Base-by-base conservation (phyloP, 1,284 basidiomycete species). In the Boletellus deceptivus region DNA sequence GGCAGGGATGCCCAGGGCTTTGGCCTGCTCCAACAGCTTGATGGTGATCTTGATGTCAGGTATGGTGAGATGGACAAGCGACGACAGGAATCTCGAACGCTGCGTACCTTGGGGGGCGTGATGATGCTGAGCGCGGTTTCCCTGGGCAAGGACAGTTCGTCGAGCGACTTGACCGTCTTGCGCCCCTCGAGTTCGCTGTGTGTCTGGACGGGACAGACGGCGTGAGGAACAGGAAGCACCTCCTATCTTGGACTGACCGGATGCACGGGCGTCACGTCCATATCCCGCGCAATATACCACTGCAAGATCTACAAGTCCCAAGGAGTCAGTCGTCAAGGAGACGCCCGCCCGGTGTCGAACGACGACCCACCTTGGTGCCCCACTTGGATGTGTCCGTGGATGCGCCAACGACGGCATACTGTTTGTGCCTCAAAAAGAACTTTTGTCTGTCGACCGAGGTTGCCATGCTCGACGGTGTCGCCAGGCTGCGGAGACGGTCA, bases 91-190 rank as follows among this genome's bases (percentile, higher is more conserved):
- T 20, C 17, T 10, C 1, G 9, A 17, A 22, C 8, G 5, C 5
- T 8, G 39, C 48, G 33, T 56, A 85, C 83, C 70, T 81, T 81
- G 20, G 87, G 78, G 44, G 84, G 81, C 6, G 91, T 92, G 62
- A 94, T 80, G 55, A 93, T 80, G 59, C 86, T 89, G 53, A 94
- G 74, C 10, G 87, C 86, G 0, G 91, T 94, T 55, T 83, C 72
- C 3, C 74, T 64, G 3, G 91, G 87, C 37, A 72, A 71, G 16
- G 78, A 64, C n/a, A 93, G 78, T 34, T 84, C 77, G 6, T 72
- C 64, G 55, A 93, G 73, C 3, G 74, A 68, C 49, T 68, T 68
- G 41, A 88, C 60, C 3, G 84, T 79, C 48, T 71, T 59, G 43
- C 84, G 56, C 4, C 83, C 86, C 59, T 88, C 84, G 7, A 91